Base-by-base conservation (phyloP, 139 green algal species). In the Chlorella sp. region DNA sequence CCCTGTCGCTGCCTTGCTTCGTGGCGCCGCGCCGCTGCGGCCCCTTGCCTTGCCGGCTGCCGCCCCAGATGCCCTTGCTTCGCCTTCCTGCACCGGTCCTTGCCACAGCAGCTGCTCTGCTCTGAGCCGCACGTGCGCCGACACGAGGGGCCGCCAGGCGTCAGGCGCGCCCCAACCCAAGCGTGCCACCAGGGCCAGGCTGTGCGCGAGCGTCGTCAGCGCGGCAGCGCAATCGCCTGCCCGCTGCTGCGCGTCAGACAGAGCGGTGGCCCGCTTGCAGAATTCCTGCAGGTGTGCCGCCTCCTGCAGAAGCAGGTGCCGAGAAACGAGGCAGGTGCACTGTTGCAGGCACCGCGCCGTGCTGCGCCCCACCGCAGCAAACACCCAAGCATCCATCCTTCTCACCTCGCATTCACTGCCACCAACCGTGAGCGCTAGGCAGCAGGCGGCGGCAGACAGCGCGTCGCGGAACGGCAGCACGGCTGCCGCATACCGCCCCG, bases 91-190 rank as follows among this genome's bases (percentile, higher is more conserved):
- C 12, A 27, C 11, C 2, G 9, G 14, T 51, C 17, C 4, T 23
- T 70, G 21, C 69, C 41, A 15, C 3, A 41, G 21, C 38, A 21
- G 71, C 27, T 40, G 56, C 71, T 77, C 71, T 14, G 41, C 36
- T 42, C 59, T 42, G 19, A 67, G 56, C 29, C 71, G 58, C 41
- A 77, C 71, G 48, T 50, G 70, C 4, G 59, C 71, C 42, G 59
- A 19, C 31, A 77, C 58, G 29, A 77, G 56, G 9, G 58, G 71
- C 43, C n/a, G 43, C 71, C 71, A 77, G 41, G 71, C 58, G 31
- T 15, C 58, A 8, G 58, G 21, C 9, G 46, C 43, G 7, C 33
- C 33, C n/a, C 61, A 41, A 36, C 71, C 71, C 43, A 68, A 38
- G 21, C 59, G 72, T 46, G 71, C 33, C 46, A 78, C 11, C 27